Conservation (phyloP, 2,329 filamentous ascomycete genomes). For the Botrytis byssoidea region DNA sequence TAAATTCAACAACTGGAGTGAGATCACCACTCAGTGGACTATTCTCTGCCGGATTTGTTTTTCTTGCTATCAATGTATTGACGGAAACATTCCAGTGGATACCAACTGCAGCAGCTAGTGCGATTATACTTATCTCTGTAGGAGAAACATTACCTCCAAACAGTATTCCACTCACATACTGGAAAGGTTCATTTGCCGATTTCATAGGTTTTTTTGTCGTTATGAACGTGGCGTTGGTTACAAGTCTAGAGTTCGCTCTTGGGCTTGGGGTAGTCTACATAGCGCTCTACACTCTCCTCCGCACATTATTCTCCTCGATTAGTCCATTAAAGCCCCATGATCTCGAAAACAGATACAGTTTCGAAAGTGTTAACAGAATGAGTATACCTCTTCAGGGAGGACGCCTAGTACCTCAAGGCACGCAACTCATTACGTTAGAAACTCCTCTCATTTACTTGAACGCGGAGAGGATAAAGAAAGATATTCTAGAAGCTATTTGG, state of each 20-base stretch:
- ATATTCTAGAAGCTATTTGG: constrained; percentile 8
- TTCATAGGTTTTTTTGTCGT: constrained; percentile 49
- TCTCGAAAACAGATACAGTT: constrained; percentile 1
- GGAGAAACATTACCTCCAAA: not conserved
- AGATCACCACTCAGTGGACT: constrained; percentile 60
- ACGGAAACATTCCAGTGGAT: constrained; percentile 64
- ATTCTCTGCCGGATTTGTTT: constrained; percentile 59
- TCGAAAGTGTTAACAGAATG: not conserved
- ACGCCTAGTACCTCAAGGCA: not conserved
- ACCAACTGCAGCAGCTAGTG: constrained; percentile 62
- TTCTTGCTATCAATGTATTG: constrained; percentile 61
- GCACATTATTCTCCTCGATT: not conserved
- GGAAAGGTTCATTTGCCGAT: constrained; percentile 58
- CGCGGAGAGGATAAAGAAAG: constrained; percentile 6
- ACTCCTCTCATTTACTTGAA: constrained; percentile 3
- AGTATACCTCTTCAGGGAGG: not conserved
- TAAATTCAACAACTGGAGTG: constrained; percentile 64
- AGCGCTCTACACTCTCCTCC: constrained; percentile 8
- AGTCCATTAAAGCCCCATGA: not conserved
- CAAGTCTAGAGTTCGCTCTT: not conserved
- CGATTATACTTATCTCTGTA: constrained; percentile 50
- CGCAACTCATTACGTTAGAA: constrained; percentile 9
- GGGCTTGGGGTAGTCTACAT: constrained; percentile 3
- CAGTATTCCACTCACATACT: not conserved
- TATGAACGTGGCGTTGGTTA: not conserved